Percentiles rank a stretch among this genome's conserved stretches.
Evolutionary conservation across 441 rosid species (phyloP).

Genomic region (Bocquillonia castaneifolia): DNA sequence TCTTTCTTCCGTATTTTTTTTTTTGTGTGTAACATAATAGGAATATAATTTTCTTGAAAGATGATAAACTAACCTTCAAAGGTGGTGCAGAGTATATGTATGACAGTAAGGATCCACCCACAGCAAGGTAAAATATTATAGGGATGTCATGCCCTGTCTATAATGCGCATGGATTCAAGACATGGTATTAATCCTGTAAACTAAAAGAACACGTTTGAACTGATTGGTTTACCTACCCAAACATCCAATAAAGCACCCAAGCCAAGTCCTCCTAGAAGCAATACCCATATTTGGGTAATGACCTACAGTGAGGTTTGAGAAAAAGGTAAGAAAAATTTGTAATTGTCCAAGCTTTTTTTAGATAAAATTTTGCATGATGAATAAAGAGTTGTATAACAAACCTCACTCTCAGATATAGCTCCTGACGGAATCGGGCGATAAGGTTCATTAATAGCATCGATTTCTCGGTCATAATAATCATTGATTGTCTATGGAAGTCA

Average conservation of each 20-base stretch:
- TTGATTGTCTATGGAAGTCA: constrained; percentile 60
- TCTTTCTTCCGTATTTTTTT: too few relatives aligned
- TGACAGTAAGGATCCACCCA: constrained; percentile 92
- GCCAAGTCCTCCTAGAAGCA: constrained; percentile 82
- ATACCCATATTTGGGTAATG: constrained; percentile 78
- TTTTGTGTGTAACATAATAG: constrained; percentile 4
- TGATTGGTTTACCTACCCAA: constrained; percentile 60
- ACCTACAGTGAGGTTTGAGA: constrained; percentile 48
- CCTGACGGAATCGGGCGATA: constrained; percentile 98
- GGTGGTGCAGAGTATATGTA: constrained; percentile 98
- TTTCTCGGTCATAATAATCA: constrained; percentile 94
- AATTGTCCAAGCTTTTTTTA: not conserved
- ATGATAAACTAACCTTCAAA: constrained; percentile 55
- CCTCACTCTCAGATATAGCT: constrained; percentile 90
- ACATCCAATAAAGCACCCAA: constrained; percentile 72
- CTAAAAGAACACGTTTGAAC: not conserved
- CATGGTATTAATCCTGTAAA: constrained; percentile 6
- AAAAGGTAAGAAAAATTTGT: not conserved
- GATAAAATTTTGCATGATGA: not conserved
- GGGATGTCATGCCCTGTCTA: constrained; percentile 93
- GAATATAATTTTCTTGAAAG: constrained; percentile 8
- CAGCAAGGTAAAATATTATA: constrained; percentile 69
- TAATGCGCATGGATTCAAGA: constrained; percentile 27
- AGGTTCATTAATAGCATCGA: constrained; percentile 95
- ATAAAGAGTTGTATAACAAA: constrained; percentile 20